These are phyloP conservation scores for Tricholomella constricta DNA, from an alignment of 768 basidiomycete species.

Conservation along the genomic window DNA sequence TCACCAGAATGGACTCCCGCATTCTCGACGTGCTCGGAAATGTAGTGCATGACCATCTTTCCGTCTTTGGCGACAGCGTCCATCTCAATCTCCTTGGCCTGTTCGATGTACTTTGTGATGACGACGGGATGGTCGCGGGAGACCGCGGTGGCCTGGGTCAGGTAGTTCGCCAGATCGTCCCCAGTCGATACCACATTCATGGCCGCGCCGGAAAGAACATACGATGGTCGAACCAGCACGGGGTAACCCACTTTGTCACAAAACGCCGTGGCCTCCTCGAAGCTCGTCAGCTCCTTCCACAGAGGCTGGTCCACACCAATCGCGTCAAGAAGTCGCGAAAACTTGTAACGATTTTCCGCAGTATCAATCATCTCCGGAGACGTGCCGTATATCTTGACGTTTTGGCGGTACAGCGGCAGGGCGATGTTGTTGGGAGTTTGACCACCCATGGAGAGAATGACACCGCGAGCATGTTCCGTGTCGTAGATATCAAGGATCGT, in stretches of 20 bases:
- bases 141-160: conserved; percentile 93
- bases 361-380: conserved; percentile 99
- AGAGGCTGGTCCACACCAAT: conserved; percentile 98
- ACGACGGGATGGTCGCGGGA: conserved; percentile 97
- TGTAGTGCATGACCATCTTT: conserved; percentile 99
- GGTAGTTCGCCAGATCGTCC: conserved; percentile 88
- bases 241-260: conserved; percentile 94
- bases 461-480: conserved; percentile 81
- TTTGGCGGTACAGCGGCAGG: conserved; percentile 91
- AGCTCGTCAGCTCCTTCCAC: conserved; percentile 96
- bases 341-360: conserved; percentile 99
- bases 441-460: conserved; percentile 97
- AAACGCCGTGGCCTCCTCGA: conserved; percentile 85
- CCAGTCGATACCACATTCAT: conserved; percentile 98
- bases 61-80: conserved; percentile 97
- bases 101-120: conserved; percentile 98
- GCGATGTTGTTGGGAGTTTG: conserved; percentile 99
- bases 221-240: conserved; percentile 95
- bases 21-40: conserved; percentile 99
- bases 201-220: conserved; percentile 98
- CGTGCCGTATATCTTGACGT: conserved; percentile 97
- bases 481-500: conserved; percentile 98
- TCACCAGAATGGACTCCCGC: conserved; percentile 99
- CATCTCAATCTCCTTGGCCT: conserved; percentile 99
- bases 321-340: conserved; percentile 95